Base-by-base conservation (phyloP, 768 basidiomycete genomes). In the Collybia nuda region DNA sequence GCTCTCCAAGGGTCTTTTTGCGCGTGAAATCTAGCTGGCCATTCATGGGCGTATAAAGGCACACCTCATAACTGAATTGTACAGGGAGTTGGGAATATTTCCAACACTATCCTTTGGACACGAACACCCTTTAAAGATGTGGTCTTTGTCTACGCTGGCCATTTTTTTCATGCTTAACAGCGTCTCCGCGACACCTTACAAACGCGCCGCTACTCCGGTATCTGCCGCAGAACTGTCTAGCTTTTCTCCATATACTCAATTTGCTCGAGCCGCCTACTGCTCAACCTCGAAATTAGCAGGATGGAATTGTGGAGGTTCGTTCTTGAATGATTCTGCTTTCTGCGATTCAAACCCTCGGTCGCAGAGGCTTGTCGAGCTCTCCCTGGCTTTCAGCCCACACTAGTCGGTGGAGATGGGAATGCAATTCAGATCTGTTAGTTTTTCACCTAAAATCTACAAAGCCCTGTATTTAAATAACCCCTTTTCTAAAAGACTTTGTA, bases 251-350 rank as follows among this genome's bases (percentile, higher is more conserved):
- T 82, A 69, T 46, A 72, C 77, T 0, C 68, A 79, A 59, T 78
- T 84, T 59, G 78, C 82, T 19, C 68, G 78, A 23, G 82, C 80
- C 1, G 76, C 81, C 14, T 83, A 84, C 59, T 83, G 82, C 53
- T 36, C 67, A 3, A 65, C 74, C 1, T 60, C 54, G 51, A 65
- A 59, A 40, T 52, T 77, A 15, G 56, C 59, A 15, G 66, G 54
- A 23, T 81, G 78, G 77, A 43, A 58, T 1, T 85, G 77, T 56
- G 76, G 80, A 50, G 60, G 75, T 75, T 58, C 44, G 63, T 60
- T 43, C 48, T 46, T 15, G 40, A 58, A 18, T 40, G n/a, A 19
- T 23, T 44, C 11, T 24, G n/a, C 15, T 15, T 36, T 19, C 21
- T n/a, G 14, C n/a, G 9, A 22, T n/a, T 50, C 8, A 24, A 14